These are phyloP conservation scores for Plasmodium blacklocki DNA, from an alignment of 169 alveolate species.

Conservation along the genomic window DNA sequence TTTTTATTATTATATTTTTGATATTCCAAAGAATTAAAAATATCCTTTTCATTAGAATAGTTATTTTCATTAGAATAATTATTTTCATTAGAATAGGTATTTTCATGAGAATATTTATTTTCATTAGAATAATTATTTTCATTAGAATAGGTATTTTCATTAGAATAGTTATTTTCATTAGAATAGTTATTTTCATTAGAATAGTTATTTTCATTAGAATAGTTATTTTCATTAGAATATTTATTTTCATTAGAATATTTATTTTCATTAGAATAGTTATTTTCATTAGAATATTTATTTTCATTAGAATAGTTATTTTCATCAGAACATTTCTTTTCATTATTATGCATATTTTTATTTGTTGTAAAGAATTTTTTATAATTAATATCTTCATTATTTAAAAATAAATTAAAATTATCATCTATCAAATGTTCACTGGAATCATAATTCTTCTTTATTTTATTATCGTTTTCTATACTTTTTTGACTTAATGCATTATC, in stretches of 20 bases:
- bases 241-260: too few species aligned
- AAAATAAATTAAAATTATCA: conserved; percentile 23
- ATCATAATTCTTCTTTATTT: background rate
- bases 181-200: background rate
- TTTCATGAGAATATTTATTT: background rate
- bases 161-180: background rate
- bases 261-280: too few species aligned
- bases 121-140: background rate
- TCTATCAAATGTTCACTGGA: conserved; percentile 19
- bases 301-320: background rate
- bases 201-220: background rate
- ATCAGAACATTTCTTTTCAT: background rate
- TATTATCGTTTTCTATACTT: background rate
- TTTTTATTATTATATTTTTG: background rate
- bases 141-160: too few species aligned
- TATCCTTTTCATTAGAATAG: background rate
- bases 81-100: background rate
- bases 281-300: too few species aligned
- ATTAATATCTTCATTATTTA: conserved; percentile 4
- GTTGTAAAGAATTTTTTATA: background rate
- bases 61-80: background rate
- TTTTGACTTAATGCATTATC: background rate
- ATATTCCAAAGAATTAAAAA: background rate
- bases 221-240: background rate
- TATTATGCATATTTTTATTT: background rate